Evolutionary conservation across 257 asterid species (phyloP).

Genomic region (Scutellaria baicalensis): DNA sequence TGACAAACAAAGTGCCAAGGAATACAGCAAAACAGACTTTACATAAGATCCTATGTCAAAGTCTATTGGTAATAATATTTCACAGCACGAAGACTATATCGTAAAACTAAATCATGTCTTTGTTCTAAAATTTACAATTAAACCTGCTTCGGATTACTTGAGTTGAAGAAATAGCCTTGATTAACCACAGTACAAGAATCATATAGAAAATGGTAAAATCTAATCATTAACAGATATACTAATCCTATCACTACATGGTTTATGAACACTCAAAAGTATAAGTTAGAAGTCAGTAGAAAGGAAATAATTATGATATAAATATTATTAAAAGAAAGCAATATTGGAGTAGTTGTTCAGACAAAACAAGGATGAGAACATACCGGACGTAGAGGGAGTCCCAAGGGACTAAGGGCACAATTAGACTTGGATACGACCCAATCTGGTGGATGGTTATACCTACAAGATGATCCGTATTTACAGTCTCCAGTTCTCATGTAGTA

Average conservation of each 20-base stretch:
- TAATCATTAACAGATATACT: background rate
- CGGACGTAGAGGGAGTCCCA: slow-evolving; percentile 89
- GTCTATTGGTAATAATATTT: background rate
- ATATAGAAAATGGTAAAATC: background rate
- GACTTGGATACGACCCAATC: slow-evolving; percentile 41
- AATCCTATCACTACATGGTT: no score
- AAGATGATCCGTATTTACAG: slow-evolving; percentile 76
- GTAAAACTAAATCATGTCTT: background rate
- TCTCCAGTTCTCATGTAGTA: slow-evolving; percentile 83
- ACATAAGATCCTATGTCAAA: background rate
- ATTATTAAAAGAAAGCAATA: background rate
- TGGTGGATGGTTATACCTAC: slow-evolving; percentile 83
- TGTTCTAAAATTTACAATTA: background rate
- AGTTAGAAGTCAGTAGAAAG: no score
- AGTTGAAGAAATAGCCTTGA: background rate
- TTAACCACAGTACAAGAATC: background rate
- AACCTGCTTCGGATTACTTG: background rate
- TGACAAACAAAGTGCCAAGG: background rate
- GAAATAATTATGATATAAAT: background rate
- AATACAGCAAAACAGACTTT: background rate
- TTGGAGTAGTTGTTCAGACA: background rate
- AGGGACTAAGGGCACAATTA: slow-evolving; percentile 54
- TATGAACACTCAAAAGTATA: no score
- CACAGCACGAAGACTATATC: background rate
- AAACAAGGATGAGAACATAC: slow-evolving; percentile 32